Evolutionary conservation across 768 basidiomycete genomes (phyloP), one percentile per base, ranked within the genome.

Genomic region (Boletus insuetus): DNA sequence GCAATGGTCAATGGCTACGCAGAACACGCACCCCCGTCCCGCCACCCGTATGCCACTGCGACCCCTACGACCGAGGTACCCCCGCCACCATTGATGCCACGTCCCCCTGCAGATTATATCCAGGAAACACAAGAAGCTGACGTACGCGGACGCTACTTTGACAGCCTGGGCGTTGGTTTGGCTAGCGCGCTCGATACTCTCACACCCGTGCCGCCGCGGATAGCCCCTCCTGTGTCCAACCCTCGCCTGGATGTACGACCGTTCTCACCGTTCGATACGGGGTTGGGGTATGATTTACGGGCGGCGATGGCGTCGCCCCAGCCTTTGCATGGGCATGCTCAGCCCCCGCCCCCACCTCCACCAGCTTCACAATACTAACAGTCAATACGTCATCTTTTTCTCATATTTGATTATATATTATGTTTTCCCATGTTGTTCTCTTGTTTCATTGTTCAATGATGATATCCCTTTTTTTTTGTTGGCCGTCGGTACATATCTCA

Each of bases 101-200:
- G 85, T 48, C 91, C 90, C 1, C 91, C 90, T 10, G 82, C 68
- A 7, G 85, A 88, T 51, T 92, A 92, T 66, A 90, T 93, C 56
- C 82, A 86, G 58, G 87, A 92, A 73, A 92, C 90, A 17, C 85
- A 82, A 56, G 85, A 86, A 60, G 89, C 86, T 60, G 87, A 92
- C 60, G 73, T 79, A 16, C 79, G 86, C 16, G 75, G 83, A 12
- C 79, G 79, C 11, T 62, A 56, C 42, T 71, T 58, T n/a, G 70
- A 70, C 35, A 54, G 39, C 35, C 53, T 70, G 7, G 61, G 61
- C 20, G 55, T 66, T 3, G 60, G 59, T 19, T 50, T 58, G 20
- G 58, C 55, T 17, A 74, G 71, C 67, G 61, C 75, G 64, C 50
- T 71, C 42, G 75, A 74, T 69, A 50, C 73, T 65, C 38, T 68